These are phyloP conservation scores for Larix kaempferi DNA, from an alignment of 75 land plant genomes.

Conservation along the genomic window DNA sequence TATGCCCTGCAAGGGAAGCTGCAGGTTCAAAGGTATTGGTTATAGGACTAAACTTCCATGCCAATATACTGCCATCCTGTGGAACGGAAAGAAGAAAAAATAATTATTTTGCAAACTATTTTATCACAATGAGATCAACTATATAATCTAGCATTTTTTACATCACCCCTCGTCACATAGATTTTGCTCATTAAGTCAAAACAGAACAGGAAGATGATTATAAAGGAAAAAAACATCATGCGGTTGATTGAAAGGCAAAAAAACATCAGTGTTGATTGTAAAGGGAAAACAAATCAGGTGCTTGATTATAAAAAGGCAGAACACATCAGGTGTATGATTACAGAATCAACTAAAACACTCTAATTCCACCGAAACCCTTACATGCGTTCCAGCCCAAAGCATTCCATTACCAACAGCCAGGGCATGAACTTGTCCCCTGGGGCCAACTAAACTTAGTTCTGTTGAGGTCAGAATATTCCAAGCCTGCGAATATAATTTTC, in stretches of 20 bases:
- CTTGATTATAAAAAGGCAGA: background rate
- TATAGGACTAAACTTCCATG: constrained; percentile 66
- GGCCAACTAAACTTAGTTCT: constrained; percentile 56
- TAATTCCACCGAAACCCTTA: constrained; percentile 9
- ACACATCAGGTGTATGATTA: background rate
- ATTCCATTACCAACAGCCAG: constrained; percentile 54
- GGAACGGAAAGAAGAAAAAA: constrained; percentile 1
- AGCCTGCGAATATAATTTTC: constrained; percentile 33
- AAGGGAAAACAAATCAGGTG: background rate
- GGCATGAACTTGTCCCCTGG: constrained; percentile 76
- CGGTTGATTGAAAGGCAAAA: background rate
- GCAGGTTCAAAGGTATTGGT: constrained; percentile 89
- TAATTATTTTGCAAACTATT: background rate
- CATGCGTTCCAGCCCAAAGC: constrained; percentile 78
- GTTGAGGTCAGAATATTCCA: constrained; percentile 57
- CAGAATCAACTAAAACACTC: background rate
- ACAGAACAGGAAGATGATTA: background rate
- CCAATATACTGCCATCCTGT: constrained; percentile 92
- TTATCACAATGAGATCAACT: background rate
- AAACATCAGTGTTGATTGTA: background rate
- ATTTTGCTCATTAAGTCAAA: background rate
- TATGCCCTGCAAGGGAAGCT: constrained; percentile 74
- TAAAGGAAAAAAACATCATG: background rate
- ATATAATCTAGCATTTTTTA: background rate
- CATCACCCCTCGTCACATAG: background rate